Evolutionary conservation across 2,329 filamentous ascomycete genomes (phyloP), one percentile per base, ranked within the genome.

Genomic region (Claviceps digitariae): DNA sequence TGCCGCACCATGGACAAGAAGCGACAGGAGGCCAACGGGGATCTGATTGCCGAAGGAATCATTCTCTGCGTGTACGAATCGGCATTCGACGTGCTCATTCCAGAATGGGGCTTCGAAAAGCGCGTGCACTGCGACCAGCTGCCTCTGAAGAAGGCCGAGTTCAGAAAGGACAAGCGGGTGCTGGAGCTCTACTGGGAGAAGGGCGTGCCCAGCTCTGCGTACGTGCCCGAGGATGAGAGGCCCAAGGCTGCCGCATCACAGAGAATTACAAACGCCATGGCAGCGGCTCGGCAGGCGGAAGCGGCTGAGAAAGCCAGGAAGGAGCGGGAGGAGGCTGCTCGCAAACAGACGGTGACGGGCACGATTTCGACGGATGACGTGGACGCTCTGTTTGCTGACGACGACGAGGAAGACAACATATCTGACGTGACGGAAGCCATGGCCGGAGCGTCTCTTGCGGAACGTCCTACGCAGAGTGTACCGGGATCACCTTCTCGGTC

Each of bases 131-230:
- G 93, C 67, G 93, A 98, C 66, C 93, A 98, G 74, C 77, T 98
- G 66, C 93, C 93, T 31, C 75, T 98, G 61, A 91, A 97, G 80
- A 98, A 98, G 77, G 93, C 93, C n/a, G 93, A 98, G 67, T 98
- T 93, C 72, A 84, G 94, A 70, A 97, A 97, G 77, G 90, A 95
- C 67, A 88, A 90, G 73, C 83, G 93, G 53, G 82, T 97, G 31
- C 78, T 98, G 48, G 93, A 98, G 72, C 79, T 98, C 17, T 98
- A 96, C 77, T 98, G 93, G 93, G 93, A 98, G 82, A 98, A 97
- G 80, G 93, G 93, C 48, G 90, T 97, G 8, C 89, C 91, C 29
- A 97, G 90, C 57, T 96, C 91, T 45, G 87, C 90, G 2, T 98
- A 94, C 62, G 85, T 98, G 51, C 93, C 93, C 2, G 93, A 98